A percentile compares a stretch with the other conserved stretches of the same genome.
Evolutionary conservation across 2,329 filamentous ascomycete species (phyloP).

Genomic region (Diaporthe sp.): DNA sequence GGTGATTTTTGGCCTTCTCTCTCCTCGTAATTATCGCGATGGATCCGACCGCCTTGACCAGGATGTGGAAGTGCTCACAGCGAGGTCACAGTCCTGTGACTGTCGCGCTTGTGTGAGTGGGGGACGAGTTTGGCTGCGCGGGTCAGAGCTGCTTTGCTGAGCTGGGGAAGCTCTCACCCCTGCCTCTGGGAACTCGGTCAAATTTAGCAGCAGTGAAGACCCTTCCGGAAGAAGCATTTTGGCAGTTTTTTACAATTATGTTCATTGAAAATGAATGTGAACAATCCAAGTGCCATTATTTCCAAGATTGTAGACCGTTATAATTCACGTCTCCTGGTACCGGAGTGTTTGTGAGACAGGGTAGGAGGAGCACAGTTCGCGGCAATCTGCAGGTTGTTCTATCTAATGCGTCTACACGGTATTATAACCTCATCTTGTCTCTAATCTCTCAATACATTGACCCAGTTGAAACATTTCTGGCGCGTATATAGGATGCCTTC

Average conservation of each 20-base stretch:
- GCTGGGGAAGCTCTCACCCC: not conserved
- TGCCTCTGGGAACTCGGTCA: not conserved
- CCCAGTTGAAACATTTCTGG: not conserved
- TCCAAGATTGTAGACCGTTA: too few species aligned
- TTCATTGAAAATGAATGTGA: too few species aligned
- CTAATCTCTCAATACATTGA: not conserved
- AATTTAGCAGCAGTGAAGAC: not conserved
- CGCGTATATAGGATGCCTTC: not conserved
- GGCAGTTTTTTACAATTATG: too few species aligned
- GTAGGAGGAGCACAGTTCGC: not conserved
- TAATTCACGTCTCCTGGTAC: not conserved
- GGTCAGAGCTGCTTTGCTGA: not conserved
- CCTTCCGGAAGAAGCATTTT: too few species aligned
- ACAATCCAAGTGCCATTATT: too few species aligned
- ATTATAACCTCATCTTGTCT: not conserved
- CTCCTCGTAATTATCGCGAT: too few species aligned
- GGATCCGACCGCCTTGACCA: not conserved
- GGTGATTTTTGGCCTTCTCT: not conserved
- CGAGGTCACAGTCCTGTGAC: not conserved
- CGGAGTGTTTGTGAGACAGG: not conserved
- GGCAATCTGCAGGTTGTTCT: not conserved
- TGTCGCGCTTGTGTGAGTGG: not conserved
- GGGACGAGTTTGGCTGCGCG: not conserved
- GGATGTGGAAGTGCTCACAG: not conserved
- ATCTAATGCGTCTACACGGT: constrained; percentile 23